Base-by-base conservation (phyloP, 805 yeast species). In the Metschnikowia lachancei region DNA sequence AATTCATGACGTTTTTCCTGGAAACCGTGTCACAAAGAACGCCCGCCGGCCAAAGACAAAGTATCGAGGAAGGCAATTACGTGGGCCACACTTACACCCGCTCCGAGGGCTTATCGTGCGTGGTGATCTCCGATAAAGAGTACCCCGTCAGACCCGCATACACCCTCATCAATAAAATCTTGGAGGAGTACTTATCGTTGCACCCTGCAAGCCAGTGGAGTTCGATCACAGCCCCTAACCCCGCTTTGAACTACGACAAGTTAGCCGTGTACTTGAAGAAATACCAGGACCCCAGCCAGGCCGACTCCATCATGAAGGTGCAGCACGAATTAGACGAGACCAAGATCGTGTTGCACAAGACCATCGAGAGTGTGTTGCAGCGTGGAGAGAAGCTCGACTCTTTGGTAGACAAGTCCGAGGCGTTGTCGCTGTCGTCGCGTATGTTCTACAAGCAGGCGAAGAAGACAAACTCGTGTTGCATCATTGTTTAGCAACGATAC, bases 241-340 rank as follows among this genome's bases (percentile, higher is more conserved):
- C 78, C 14, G 62, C 66, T 12, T 72, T 85, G 45, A 67, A 69
- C 33, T 82, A 78, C 63, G 80, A 79, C 20, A 80, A 78, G 50
- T 74, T 92, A 59, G 86, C 82, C 28, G 70, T 69, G 20, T 90
- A 90, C 64, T 70, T 94, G 56, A 70, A 74, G 58, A 87, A 87
- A 61, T 94, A 94, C 70, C 99, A 94, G 71, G 96, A 94, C 65
- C 99, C 99, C 26, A 77, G 85, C 35, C 96, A 94, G 72, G 98
- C 98, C 0, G 99, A 94, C 65, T 85, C 97, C 10, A 82, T 94
- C 52, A 85, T 94, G 95, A 87, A 85, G 66, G 99, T 94, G 18
- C 99, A 94, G 73, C 95, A 90, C 63, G 99, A 94, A 68, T 79
- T 94, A 59, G 99, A 94, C 67, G 99, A 94, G 64, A 94, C 99